Percentiles rank a stretch among this genome's conserved stretches.
Conservation (phyloP, 1,284 basidiomycete species). For the Trichosporon sp. region DNA sequence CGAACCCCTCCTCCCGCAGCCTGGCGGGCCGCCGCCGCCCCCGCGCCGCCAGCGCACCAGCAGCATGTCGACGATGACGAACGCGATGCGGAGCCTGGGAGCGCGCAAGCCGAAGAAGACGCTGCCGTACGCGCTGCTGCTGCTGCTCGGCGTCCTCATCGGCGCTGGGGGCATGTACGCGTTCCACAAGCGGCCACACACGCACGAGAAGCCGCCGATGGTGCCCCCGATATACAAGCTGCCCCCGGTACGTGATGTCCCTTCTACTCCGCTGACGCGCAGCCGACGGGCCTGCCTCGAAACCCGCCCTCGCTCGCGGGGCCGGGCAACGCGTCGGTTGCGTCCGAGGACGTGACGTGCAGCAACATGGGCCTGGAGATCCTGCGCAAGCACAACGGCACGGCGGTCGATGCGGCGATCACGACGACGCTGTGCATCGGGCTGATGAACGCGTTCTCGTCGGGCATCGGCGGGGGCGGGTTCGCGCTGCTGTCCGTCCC, state of each 20-base stretch:
- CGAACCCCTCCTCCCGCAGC: slow-evolving; percentile 15
- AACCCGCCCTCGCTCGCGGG: slow-evolving; percentile 72
- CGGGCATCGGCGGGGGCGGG: slow-evolving; percentile 81
- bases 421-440: slow-evolving; percentile 76
- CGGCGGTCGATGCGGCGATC: slow-evolving; percentile 83
- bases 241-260: slow-evolving; percentile 16
- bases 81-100: background rate
- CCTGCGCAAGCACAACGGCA: slow-evolving; percentile 70
- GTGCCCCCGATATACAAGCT: slow-evolving; percentile 20
- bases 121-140: slow-evolving; percentile 6
- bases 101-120: background rate
- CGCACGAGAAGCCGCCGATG: slow-evolving; percentile 15
- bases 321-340: slow-evolving; percentile 74
- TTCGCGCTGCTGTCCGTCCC: slow-evolving; percentile 85
- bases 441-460: slow-evolving; percentile 82
- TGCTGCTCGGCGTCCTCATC: slow-evolving; percentile 9
- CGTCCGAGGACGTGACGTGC: slow-evolving; percentile 76
- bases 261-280: slow-evolving; percentile 1
- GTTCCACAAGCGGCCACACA: background rate
- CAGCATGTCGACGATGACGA: background rate
- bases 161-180: slow-evolving; percentile 13
- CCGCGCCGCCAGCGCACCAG: background rate
- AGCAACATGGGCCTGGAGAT: slow-evolving; percentile 74
- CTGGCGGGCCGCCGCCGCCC: background rate
- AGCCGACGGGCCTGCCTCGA: slow-evolving; percentile 48